Percentiles rank a stretch among this genome's conserved stretches.
These are phyloP conservation scores for Carex littledalei DNA, from an alignment of 176 grass and related monocot genomes.

Conservation along the genomic window DNA sequence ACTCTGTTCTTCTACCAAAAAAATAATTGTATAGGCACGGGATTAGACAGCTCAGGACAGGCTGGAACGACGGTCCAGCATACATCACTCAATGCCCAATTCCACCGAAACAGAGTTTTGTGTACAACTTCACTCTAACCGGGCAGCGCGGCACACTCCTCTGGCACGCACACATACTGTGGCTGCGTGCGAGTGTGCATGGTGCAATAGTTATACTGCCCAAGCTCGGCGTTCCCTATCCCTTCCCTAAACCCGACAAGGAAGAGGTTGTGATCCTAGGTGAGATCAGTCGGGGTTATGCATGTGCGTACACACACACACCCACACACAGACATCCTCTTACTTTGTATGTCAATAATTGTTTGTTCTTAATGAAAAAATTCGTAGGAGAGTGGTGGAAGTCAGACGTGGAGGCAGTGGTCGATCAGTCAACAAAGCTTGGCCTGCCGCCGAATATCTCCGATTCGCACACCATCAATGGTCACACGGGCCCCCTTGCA, in stretches of 20 bases:
- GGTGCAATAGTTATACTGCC: conserved; percentile 59
- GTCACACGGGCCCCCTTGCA: conserved; percentile 44
- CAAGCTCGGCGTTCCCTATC: conserved; percentile 47
- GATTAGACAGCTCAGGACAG: conserved; percentile 38
- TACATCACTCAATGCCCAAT: conserved; percentile 61
- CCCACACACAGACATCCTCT: not conserved
- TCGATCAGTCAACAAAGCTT: conserved; percentile 41
- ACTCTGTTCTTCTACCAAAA: not conserved
- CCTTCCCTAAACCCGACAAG: conserved; percentile 44
- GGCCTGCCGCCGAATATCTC: conserved; percentile 55
- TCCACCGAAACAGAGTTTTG: conserved; percentile 35
- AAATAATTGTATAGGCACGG: conserved; percentile 39
- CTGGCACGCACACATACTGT: conserved; percentile 50
- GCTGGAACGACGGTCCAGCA: conserved; percentile 51
- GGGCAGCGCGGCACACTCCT: conserved; percentile 47
- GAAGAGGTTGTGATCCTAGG: conserved; percentile 47
- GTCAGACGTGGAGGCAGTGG: conserved; percentile 44
- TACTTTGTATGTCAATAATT: not conserved
- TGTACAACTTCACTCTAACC: conserved; percentile 50
- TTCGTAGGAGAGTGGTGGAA: conserved; percentile 60
- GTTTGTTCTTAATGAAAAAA: conserved; percentile 6
- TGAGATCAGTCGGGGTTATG: not conserved
- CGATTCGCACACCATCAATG: conserved; percentile 66
- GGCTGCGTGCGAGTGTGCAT: conserved; percentile 50
- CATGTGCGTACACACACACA: too few relatives aligned